Percentiles rank a stretch among this genome's conserved stretches.
Conservation (phyloP, 495 filamentous ascomycete genomes). For the Daldinia decipiens region DNA sequence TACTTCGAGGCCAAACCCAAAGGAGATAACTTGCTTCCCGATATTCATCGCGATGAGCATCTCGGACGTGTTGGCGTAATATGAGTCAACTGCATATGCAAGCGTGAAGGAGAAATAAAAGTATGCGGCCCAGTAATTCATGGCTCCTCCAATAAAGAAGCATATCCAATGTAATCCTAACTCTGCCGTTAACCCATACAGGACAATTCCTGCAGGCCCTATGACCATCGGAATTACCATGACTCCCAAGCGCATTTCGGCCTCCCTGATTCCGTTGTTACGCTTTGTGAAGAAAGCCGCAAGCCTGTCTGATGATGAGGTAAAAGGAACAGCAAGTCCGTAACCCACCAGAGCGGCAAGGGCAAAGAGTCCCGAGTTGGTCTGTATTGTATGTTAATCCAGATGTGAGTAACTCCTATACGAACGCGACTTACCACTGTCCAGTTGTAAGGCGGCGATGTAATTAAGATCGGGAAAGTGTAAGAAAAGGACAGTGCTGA, state of each 20-base stretch:
- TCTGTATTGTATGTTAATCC: constrained; percentile 40
- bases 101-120: constrained; percentile 71
- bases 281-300: constrained; percentile 64
- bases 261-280: constrained; percentile 67
- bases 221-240: constrained; percentile 60
- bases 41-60: constrained; percentile 77
- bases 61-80: constrained; percentile 66
- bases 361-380: constrained; percentile 66
- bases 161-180: constrained; percentile 64
- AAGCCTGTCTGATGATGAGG: constrained; percentile 64
- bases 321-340: constrained; percentile 65
- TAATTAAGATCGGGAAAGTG: constrained; percentile 68
- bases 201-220: constrained; percentile 63
- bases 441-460: constrained; percentile 68
- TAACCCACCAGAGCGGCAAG: constrained; percentile 64
- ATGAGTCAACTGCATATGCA: constrained; percentile 68
- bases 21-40: constrained; percentile 71
- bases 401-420: background rate
- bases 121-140: constrained; percentile 63
- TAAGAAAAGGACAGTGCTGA: constrained; percentile 68
- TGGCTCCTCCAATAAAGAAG: constrained; percentile 64
- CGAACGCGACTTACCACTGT: constrained; percentile 41
- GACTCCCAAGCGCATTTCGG: constrained; percentile 69
- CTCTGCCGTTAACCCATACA: constrained; percentile 66
- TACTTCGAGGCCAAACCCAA: constrained; percentile 68